Base-by-base conservation (phyloP, 345 rosid species). In the Laguncularia racemosa region DNA sequence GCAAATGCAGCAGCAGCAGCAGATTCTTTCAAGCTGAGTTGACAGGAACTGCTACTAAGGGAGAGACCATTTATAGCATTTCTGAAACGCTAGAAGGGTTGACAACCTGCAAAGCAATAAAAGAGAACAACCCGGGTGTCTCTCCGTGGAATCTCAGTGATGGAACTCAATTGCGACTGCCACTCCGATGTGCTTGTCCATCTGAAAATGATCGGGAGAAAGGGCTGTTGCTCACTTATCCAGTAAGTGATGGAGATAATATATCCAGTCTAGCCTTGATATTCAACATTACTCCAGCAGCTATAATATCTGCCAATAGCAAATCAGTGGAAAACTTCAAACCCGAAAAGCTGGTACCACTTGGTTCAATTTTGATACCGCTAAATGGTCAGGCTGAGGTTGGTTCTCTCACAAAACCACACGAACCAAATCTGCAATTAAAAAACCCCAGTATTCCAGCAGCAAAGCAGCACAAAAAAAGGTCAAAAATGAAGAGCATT, bases 1-100 rank as follows among this genome's bases (percentile, higher is more conserved):
- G 97, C 61, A 75, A 63, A 60, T 90, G 97, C 72, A 14, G 20
- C 50, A 44, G 28, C 28, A 68, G 60, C 54, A 80, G 73, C 47
- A 73, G 78, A 17, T 43, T 71, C 66, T 90, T 76, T 55, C 77
- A 78, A 69, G 91, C 97, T 38, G 66, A 59, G 57, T 50, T 84
- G 44, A 64, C 63, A 5, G 83, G 75, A 62, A 76, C 78, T 15
- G 66, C 79, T n/a, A 48, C 68, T 26, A 68, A 71, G 60, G 89
- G 95, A 15, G 92, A 84, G 74, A 83, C 76, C 50, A 81, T 90
- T 65, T 59, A 62, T 56, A 62, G 77, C 64, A 76, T 90, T 58
- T 69, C 89, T 18, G 78, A 74, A 44, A 80, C 95, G 4, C 67
- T 87, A 5, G 79, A 80, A 61, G 96, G 96, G 60, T 73, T 91